These are phyloP conservation scores for Bryoglossum gracile DNA, from an alignment of 495 filamentous ascomycete species.

Conservation along the genomic window DNA sequence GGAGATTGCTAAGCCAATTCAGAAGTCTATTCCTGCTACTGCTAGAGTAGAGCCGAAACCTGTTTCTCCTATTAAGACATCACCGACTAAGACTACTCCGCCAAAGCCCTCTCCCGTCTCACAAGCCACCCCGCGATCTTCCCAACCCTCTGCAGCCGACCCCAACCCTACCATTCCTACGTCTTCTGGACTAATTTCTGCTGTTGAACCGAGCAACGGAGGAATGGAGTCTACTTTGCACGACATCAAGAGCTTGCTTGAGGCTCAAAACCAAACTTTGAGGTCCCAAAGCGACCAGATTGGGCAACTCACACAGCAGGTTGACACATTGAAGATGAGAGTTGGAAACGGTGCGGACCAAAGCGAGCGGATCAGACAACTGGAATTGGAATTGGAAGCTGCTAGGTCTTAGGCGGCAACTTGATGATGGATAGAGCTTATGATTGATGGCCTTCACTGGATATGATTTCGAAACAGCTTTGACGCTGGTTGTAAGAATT, in stretches of 20 bases:
- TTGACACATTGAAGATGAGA: slow-evolving; percentile 62
- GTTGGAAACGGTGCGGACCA: slow-evolving; percentile 44
- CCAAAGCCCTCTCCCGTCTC: slow-evolving; percentile 25
- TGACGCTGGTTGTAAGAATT: too few relatives aligned
- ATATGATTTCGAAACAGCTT: too few relatives aligned
- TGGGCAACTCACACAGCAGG: slow-evolving; percentile 53
- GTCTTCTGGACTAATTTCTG: slow-evolving; percentile 20
- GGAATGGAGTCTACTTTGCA: slow-evolving; percentile 40
- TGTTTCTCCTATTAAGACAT: slow-evolving; percentile 15
- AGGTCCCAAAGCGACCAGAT: slow-evolving; percentile 56
- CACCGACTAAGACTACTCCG: slow-evolving; percentile 18
- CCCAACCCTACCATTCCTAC: slow-evolving; percentile 30
- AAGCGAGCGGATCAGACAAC: slow-evolving; percentile 60
- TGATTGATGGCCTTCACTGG: slow-evolving; percentile 8
- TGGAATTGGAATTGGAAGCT: slow-evolving; percentile 62
- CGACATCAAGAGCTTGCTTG: slow-evolving; percentile 58
- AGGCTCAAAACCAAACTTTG: slow-evolving; percentile 56
- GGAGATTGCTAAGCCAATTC: slow-evolving; percentile 57
- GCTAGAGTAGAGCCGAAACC: slow-evolving; percentile 26
- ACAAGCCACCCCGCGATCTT: slow-evolving; percentile 32
- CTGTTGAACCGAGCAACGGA: slow-evolving; percentile 19
- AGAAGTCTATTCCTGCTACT: slow-evolving; percentile 31
- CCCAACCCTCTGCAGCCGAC: slow-evolving; percentile 27
- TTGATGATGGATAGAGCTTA: background rate
- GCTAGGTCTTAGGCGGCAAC: slow-evolving; percentile 29